Conservation (phyloP, 805 yeast species). For the Ogataea degrootiae region DNA sequence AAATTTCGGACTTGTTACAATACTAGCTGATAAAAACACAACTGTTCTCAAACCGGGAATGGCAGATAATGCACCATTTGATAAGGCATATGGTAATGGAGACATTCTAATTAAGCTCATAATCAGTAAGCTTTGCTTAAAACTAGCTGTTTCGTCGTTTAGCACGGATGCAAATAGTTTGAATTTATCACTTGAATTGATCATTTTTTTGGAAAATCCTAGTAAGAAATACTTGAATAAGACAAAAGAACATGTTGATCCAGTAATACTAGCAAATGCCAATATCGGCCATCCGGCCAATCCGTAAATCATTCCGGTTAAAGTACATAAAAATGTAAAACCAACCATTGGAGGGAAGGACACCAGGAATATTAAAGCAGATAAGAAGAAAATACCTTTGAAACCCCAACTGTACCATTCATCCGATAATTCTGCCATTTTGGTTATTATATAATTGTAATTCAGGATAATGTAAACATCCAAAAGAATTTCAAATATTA, state of each 20-base stretch:
- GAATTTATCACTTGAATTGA: conserved; percentile 58
- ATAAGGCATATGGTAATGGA: conserved; percentile 88
- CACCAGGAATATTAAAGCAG: conserved; percentile 52
- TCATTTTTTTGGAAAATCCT: conserved; percentile 53
- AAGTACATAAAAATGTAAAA: conserved; percentile 59
- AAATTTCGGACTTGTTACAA: conserved; percentile 76
- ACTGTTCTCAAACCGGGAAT: conserved; percentile 66
- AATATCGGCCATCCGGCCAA: conserved; percentile 79
- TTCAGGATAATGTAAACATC: conserved; percentile 27
- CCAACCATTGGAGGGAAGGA: conserved; percentile 93
- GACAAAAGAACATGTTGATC: conserved; percentile 72
- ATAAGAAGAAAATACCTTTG: conserved; percentile 36
- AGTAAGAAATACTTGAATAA: conserved; percentile 57
- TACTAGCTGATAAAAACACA: conserved; percentile 66
- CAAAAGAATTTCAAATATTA: conserved; percentile 1
- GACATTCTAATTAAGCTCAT: conserved; percentile 74
- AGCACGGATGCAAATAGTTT: conserved; percentile 71
- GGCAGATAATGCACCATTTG: conserved; percentile 89
- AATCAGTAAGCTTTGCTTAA: conserved; percentile 56
- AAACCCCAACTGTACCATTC: conserved; percentile 31
- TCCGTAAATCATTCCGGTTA: conserved; percentile 82
- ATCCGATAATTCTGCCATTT: conserved; percentile 40
- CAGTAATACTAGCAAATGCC: conserved; percentile 62
- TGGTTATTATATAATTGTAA: conserved; percentile 33
- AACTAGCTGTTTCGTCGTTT: conserved; percentile 40